Evolutionary conservation across 1,284 basidiomycete genomes (phyloP).

Genomic region (Cronartium ribicola): DNA sequence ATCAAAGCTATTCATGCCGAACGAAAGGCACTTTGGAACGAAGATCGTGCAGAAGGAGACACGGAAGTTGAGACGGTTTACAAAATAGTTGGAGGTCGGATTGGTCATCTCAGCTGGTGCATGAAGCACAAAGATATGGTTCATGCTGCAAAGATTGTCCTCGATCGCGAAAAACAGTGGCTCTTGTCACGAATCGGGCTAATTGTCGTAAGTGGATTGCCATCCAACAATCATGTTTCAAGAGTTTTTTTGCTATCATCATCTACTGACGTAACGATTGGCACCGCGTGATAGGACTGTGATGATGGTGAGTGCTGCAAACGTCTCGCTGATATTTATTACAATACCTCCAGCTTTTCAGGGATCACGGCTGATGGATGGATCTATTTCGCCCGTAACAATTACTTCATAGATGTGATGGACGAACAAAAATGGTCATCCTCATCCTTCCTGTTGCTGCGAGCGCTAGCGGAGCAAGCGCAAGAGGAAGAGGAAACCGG

Average conservation of each 20-base stretch:
- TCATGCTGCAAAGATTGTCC: conserved; percentile 23
- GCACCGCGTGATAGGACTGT: conserved; percentile 18
- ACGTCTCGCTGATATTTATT: neutral
- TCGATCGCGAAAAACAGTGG: conserved; percentile 40
- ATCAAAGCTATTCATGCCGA: conserved; percentile 25
- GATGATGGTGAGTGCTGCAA: conserved; percentile 32
- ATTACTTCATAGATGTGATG: conserved; percentile 28
- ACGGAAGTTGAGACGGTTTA: conserved; percentile 23
- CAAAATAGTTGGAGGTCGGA: conserved; percentile 26
- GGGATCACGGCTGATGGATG: neutral
- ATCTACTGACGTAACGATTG: too few relatives aligned
- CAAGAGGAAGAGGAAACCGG: conserved; percentile 15
- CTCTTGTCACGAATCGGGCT: conserved; percentile 37
- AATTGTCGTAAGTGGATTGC: conserved; percentile 20
- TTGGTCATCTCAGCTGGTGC: conserved; percentile 31
- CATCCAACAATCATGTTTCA: too few relatives aligned
- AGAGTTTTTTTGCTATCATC: too few relatives aligned
- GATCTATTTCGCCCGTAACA: neutral
- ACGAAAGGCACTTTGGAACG: conserved; percentile 33
- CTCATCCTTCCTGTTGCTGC: conserved; percentile 34
- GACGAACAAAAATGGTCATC: conserved; percentile 42
- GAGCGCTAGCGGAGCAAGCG: conserved; percentile 29
- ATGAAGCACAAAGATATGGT: conserved; percentile 42
- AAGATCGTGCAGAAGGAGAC: conserved; percentile 16
- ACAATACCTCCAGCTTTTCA: neutral